These are phyloP conservation scores for Oryza glumipatula DNA, from an alignment of 176 grass and related monocot species.

Conservation along the genomic window DNA sequence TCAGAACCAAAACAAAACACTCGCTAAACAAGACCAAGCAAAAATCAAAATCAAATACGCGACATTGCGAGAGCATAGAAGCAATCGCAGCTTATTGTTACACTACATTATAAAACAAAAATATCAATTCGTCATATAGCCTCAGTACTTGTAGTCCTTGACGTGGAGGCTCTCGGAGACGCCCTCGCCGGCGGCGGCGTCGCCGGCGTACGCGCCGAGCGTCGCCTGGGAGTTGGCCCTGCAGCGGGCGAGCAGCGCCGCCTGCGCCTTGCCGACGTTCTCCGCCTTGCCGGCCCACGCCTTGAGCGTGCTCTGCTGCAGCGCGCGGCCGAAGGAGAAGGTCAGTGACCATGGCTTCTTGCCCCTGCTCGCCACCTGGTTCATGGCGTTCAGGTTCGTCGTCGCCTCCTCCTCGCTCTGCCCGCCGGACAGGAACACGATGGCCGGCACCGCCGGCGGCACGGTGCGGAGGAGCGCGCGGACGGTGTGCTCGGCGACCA, in stretches of 20 bases:
- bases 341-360: slow-evolving; percentile 76
- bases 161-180: slow-evolving; percentile 71
- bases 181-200: slow-evolving; percentile 55
- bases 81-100: background rate
- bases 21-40: background rate
- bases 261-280: slow-evolving; percentile 63
- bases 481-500: slow-evolving; percentile 64
- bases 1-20: background rate
- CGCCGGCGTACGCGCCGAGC: slow-evolving; percentile 63
- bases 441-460: slow-evolving; percentile 60
- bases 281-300: slow-evolving; percentile 61
- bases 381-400: slow-evolving; percentile 74
- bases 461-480: slow-evolving; percentile 57
- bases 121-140: background rate
- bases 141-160: slow-evolving; percentile 70
- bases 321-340: slow-evolving; percentile 68
- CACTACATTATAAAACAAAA: background rate
- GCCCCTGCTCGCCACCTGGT: slow-evolving; percentile 40
- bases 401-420: slow-evolving; percentile 75
- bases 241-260: slow-evolving; percentile 55
- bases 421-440: slow-evolving; percentile 68
- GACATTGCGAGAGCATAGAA: background rate
- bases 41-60: background rate
- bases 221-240: slow-evolving; percentile 75
- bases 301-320: slow-evolving; percentile 74